These are phyloP conservation scores for Leptographium galeiforme DNA, from an alignment of 2,329 filamentous ascomycete genomes.

Conservation along the genomic window DNA sequence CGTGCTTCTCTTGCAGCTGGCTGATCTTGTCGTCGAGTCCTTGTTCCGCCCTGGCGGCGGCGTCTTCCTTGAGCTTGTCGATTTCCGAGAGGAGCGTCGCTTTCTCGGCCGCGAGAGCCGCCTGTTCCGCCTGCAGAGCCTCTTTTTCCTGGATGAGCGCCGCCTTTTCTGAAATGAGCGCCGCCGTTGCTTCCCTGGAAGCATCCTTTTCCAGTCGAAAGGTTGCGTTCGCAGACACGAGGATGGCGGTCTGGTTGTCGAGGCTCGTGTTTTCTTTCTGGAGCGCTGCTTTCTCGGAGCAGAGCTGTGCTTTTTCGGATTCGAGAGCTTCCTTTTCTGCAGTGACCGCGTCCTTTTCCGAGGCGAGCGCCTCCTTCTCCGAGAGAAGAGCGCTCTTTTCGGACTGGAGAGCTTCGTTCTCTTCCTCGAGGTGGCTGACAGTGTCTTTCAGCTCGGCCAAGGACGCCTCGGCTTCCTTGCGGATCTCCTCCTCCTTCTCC, in stretches of 20 bases:
- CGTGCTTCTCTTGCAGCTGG: not conserved
- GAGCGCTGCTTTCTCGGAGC: not conserved
- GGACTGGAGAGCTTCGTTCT: too few relatives aligned
- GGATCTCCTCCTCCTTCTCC: too few relatives aligned
- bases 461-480: too few relatives aligned
- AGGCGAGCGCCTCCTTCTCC: too few relatives aligned
- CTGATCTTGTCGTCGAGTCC: not conserved
- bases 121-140: not conserved
- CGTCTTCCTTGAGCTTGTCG: not conserved
- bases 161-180: not conserved
- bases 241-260: too few relatives aligned
- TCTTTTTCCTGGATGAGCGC: not conserved
- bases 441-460: too few relatives aligned
- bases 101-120: not conserved
- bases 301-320: not conserved
- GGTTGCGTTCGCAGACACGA: too few relatives aligned
- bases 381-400: too few relatives aligned
- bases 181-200: too few relatives aligned
- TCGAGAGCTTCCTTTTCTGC: not conserved
- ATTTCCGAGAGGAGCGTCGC: not conserved
- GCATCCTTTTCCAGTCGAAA: too few relatives aligned
- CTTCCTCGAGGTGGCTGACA: too few relatives aligned
- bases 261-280: not conserved
- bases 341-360: not conserved
- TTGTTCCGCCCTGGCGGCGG: not conserved